Conservation (phyloP, 352 stramenopile genomes). For the Phytophthora chlamydospora region DNA sequence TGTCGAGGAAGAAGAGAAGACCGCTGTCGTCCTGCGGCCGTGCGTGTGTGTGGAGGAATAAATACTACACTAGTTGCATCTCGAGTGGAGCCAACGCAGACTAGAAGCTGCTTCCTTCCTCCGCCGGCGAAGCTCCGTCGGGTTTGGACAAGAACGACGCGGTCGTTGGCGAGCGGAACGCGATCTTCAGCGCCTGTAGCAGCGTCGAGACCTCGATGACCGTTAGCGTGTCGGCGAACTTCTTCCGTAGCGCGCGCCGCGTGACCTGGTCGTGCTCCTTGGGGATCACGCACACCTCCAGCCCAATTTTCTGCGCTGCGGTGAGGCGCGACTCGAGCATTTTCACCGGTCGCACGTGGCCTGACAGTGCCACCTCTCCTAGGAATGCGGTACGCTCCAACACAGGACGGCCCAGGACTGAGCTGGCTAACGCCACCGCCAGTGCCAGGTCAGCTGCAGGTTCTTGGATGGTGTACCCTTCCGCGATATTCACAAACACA, state of each 20-base stretch:
- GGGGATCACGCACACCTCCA: slow-evolving; percentile 78
- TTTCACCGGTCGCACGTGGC: slow-evolving; percentile 79
- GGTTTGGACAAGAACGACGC: slow-evolving; percentile 24
- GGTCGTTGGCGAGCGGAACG: slow-evolving; percentile 37
- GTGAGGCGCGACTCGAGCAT: slow-evolving; percentile 83
- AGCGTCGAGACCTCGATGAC: slow-evolving; percentile 74
- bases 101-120: slow-evolving; percentile 26
- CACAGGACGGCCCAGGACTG: slow-evolving; percentile 65
- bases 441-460: slow-evolving; percentile 80
- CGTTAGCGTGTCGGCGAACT: slow-evolving; percentile 59
- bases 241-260: slow-evolving; percentile 45
- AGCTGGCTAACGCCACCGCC: slow-evolving; percentile 75
- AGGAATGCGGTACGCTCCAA: slow-evolving; percentile 66
- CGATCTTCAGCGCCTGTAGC: slow-evolving; percentile 67
- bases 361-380: slow-evolving; percentile 82
- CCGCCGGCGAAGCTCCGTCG: slow-evolving; percentile 6
- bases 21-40: slow-evolving; percentile 16
- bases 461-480: slow-evolving; percentile 86
- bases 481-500: slow-evolving; percentile 88
- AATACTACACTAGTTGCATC: slow-evolving; percentile 42
- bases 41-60: slow-evolving; percentile 37
- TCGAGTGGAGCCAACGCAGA: slow-evolving; percentile 16
- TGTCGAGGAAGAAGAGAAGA: slow-evolving; percentile 26
- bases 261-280: slow-evolving; percentile 54
- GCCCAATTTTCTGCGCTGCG: slow-evolving; percentile 81